These are phyloP conservation scores for Entomortierella lignicola DNA, from an alignment of 192 early-diverging fungal genomes.

Conservation along the genomic window DNA sequence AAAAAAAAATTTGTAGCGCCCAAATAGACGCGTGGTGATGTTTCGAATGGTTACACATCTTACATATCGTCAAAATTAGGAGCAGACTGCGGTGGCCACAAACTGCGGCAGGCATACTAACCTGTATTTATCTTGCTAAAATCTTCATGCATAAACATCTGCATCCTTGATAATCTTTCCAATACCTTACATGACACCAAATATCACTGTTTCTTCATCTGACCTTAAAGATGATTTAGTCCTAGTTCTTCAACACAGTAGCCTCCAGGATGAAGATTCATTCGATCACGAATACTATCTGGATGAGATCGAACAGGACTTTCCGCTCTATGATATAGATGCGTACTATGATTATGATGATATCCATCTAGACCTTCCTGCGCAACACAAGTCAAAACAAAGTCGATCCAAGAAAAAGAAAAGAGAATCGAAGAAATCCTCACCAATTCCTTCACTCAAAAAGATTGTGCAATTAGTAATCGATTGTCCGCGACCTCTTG, in stretches of 20 bases:
- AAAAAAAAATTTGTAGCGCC: too few relatives aligned
- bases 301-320: neutral
- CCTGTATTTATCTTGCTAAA: too few relatives aligned
- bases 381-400: neutral
- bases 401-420: neutral
- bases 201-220: too few relatives aligned
- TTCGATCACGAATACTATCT: neutral
- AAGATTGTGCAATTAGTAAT: conserved; percentile 5
- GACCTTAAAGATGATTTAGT: too few relatives aligned
- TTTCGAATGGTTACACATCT: too few relatives aligned
- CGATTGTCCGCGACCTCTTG: conserved; percentile 5
- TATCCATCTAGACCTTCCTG: conserved; percentile 1
- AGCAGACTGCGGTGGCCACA: too few relatives aligned
- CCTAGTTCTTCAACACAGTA: neutral
- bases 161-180: too few relatives aligned
- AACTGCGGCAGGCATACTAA: too few relatives aligned
- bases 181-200: too few relatives aligned
- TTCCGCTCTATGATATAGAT: neutral
- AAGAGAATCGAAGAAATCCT: neutral
- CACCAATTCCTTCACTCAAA: neutral
- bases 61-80: too few relatives aligned
- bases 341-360: neutral
- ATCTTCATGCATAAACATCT: too few relatives aligned
- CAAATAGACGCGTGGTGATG: too few relatives aligned
- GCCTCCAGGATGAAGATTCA: neutral